Base-by-base conservation (phyloP, 345 rosid genomes). In the Boechera retrofracta region DNA sequence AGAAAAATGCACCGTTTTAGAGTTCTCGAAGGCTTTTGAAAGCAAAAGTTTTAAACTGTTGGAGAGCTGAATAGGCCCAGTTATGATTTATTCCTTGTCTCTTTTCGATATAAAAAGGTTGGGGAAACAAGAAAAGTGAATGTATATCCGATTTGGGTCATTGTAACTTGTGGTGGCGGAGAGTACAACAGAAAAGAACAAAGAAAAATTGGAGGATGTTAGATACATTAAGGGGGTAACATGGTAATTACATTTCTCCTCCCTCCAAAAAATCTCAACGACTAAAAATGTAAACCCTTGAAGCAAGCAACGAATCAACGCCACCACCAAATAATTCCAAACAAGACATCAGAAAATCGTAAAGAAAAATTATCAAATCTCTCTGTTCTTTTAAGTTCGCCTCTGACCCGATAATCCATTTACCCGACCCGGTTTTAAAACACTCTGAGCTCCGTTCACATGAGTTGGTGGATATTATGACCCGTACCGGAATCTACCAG, bases 401-500 rank as follows among this genome's bases (percentile, higher is more conserved):
- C 4, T 12, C 55, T 8, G 55, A 49, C 5, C 55, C 29, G 11
- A 49, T 7, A 16, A 48, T 48, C 48, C 53, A 26, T 39, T 35
- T 7, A 2, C 54, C 54, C 26, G 54, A n/a, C 49, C 67, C 72
- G 28, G 28, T 21, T 8, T 45, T 9, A 7, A 49, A 5, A 21
- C 53, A 48, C 28, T 24, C 11, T 9, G 9, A 38, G 11, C 42
- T 9, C 42, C 42, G 41, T 9, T 2, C 57, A 9, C 15, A 81
- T 79, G 86, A 82, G 58, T 70, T 52, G 63, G 38, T 52, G 63
- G 38, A 74, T 62, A 78, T 68, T 41, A 90, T 92, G 98, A 93
- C 93, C 79, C 83, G 76, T 42, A 54, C 79, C 89, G 85, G 79
- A 55, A 57, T 68, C 32, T 52, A 28, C 72, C 69, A 73, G 69